Percentiles rank a stretch among this genome's conserved stretches.
Evolutionary conservation across 1,284 basidiomycete genomes (phyloP).

Genomic region (Microbotryum violaceum): DNA sequence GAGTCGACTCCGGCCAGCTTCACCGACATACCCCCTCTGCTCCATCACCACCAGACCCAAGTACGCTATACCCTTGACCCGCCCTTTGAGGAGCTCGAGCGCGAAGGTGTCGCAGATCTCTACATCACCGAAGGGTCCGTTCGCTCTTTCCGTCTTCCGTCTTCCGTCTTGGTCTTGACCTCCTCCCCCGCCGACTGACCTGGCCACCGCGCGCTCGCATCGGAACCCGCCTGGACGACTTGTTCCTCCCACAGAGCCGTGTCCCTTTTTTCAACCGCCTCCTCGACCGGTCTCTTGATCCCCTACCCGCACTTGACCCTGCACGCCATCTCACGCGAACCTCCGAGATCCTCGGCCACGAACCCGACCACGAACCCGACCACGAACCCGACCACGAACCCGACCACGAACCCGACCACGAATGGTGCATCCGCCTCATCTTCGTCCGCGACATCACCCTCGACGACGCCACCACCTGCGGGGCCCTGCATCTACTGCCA

Average conservation of each 20-base stretch:
- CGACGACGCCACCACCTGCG: constrained; percentile 27
- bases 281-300: constrained; percentile 58
- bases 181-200: too few relatives aligned
- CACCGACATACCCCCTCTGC: constrained; percentile 66
- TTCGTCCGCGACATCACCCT: too few relatives aligned
- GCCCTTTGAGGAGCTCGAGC: constrained; percentile 52
- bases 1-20: constrained; percentile 73
- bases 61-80: constrained; percentile 63
- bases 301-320: constrained; percentile 77
- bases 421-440: too few relatives aligned
- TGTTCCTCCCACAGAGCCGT: constrained; percentile 53
- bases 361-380: neutral
- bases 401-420: neutral
- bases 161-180: too few relatives aligned
- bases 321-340: constrained; percentile 72
- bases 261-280: constrained; percentile 59
- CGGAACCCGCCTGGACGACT: neutral
- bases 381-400: neutral
- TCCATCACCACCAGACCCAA: constrained; percentile 61
- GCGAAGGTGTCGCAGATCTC: constrained; percentile 53
- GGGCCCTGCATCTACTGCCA: constrained; percentile 78
- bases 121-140: constrained; percentile 73
- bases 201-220: neutral
- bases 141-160: neutral
- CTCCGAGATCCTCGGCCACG: constrained; percentile 1